These are phyloP conservation scores for Dioscorea cayenensis DNA, from an alignment of 116 monocot genomes.

Conservation along the genomic window DNA sequence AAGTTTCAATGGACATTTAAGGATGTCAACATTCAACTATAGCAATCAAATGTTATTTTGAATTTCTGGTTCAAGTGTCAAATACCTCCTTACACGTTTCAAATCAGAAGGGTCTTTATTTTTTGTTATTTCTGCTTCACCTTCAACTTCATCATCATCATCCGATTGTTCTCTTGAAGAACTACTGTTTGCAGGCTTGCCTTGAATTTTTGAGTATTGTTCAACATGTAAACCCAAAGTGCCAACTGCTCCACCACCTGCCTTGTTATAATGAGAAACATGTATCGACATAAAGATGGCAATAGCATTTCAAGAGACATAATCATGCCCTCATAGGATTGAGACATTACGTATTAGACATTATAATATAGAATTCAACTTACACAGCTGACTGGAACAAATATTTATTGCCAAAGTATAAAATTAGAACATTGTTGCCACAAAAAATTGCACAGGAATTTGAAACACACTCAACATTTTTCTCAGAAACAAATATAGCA, in stretches of 20 bases:
- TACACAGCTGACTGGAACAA: no score
- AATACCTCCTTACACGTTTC: conserved; percentile 53
- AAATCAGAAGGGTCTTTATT: conserved; percentile 41
- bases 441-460: no score
- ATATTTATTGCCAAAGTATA: no score
- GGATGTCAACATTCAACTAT: background rate
- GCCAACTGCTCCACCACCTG: conserved; percentile 26
- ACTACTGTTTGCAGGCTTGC: conserved; percentile 34
- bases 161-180: conserved; percentile 63
- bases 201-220: conserved; percentile 24
- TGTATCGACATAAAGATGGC: background rate
- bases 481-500: no score
- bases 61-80: background rate
- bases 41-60: background rate
- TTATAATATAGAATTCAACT: no score
- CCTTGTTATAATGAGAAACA: conserved; percentile 8
- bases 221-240: conserved; percentile 9
- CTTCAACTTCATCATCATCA: conserved; percentile 58
- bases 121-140: conserved; percentile 44
- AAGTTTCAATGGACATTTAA: background rate
- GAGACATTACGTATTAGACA: no score
- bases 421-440: no score
- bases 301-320: background rate
- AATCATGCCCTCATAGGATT: no score
- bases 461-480: no score